These are phyloP conservation scores for Pyrenochaeta sp. DNA, from an alignment of 2,329 filamentous ascomycete genomes.

Conservation along the genomic window DNA sequence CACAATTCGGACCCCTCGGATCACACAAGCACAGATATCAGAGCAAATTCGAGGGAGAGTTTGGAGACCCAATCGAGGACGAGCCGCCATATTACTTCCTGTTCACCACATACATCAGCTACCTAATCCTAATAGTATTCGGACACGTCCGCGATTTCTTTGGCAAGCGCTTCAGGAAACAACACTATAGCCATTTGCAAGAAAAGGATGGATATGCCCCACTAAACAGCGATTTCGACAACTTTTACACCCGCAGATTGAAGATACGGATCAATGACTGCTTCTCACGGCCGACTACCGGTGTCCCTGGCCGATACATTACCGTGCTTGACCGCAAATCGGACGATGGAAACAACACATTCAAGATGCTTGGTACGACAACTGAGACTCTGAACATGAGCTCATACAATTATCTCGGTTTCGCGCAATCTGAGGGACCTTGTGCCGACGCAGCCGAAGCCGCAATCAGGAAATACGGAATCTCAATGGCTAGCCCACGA, in stretches of 20 bases:
- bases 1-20: constrained; percentile 88
- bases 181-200: constrained; percentile 85
- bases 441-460: constrained; percentile 95
- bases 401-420: constrained; percentile 99
- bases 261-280: constrained; percentile 97
- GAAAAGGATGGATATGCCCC: constrained; percentile 90
- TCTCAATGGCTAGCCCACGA: constrained; percentile 82
- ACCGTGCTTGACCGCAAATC: constrained; percentile 91
- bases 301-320: constrained; percentile 93
- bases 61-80: constrained; percentile 87
- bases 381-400: constrained; percentile 98
- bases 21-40: constrained; percentile 85
- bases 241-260: constrained; percentile 92
- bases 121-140: constrained; percentile 92
- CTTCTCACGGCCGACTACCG: constrained; percentile 90
- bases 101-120: constrained; percentile 97
- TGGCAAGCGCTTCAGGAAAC: constrained; percentile 90
- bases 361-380: constrained; percentile 85
- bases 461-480: constrained; percentile 82
- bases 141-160: constrained; percentile 98
- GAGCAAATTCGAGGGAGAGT: constrained; percentile 84
- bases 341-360: constrained; percentile 89
- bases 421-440: constrained; percentile 95
- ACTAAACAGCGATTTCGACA: constrained; percentile 97
- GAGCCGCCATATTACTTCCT: constrained; percentile 97